Percentiles rank a stretch among this genome's conserved stretches.
These are phyloP conservation scores for Trichophyton simii DNA, from an alignment of 2,329 filamentous ascomycete species.

Conservation along the genomic window DNA sequence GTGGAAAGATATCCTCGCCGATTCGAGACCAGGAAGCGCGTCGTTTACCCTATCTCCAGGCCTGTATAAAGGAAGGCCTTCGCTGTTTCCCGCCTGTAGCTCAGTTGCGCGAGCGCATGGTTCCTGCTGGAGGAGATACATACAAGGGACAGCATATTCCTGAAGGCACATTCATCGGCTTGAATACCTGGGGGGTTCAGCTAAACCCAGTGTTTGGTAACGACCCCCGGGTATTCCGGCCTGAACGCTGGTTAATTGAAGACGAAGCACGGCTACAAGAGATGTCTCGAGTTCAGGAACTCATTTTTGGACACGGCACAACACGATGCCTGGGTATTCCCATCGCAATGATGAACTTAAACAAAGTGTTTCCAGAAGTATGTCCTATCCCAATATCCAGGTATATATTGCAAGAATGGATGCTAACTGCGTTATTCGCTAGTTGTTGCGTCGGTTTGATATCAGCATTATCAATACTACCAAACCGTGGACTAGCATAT, in stretches of 20 bases:
- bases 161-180: conserved; percentile 35
- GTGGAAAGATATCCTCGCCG: no score
- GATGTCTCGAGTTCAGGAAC: conserved; percentile 2
- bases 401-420: no score
- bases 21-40: conserved; percentile 9
- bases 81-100: conserved; percentile 26
- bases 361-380: no score
- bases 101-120: conserved; percentile 30
- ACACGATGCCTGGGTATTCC: neutral
- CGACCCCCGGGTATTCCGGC: conserved; percentile 32
- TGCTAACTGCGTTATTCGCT: no score
- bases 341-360: no score
- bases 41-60: conserved; percentile 15
- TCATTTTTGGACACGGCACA: conserved; percentile 1
- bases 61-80: conserved; percentile 19
- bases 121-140: conserved; percentile 25
- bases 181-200: conserved; percentile 29
- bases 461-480: no score
- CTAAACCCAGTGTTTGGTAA: conserved; percentile 23
- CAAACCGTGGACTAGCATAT: no score
- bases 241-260: conserved; percentile 37
- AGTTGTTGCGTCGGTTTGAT: no score
- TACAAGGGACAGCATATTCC: conserved; percentile 34
- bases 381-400: no score
- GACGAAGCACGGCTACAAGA: neutral